A percentile compares a stretch with the other conserved stretches of the same genome.
phyloP scores from a whole-genome alignment of 129 eudicot genomes.

The Silybum marianum region DNA sequence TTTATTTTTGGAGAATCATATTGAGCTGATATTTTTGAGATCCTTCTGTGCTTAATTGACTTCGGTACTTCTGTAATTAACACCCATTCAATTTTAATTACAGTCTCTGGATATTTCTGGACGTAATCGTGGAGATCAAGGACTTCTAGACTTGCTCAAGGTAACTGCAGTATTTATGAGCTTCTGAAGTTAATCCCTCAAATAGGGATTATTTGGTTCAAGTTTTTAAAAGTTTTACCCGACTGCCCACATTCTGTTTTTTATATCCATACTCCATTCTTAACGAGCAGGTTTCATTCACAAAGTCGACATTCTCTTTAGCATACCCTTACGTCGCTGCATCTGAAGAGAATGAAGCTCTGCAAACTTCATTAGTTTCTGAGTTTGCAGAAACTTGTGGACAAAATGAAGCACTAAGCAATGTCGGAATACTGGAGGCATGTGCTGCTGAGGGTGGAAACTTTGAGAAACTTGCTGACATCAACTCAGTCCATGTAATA shows the following conservation, averaged over 20 bases:
- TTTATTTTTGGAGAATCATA: slow-evolving; percentile 14
- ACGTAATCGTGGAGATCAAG: slow-evolving; percentile 47
- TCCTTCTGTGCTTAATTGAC: neutral
- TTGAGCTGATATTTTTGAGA: neutral
- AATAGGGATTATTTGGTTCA: neutral
- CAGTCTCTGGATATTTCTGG: slow-evolving; percentile 70
- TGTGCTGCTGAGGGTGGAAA: slow-evolving; percentile 68
- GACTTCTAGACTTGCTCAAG: slow-evolving; percentile 73
- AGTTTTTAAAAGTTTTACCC: neutral
- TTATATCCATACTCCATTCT: neutral
- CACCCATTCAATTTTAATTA: slow-evolving; percentile 30
- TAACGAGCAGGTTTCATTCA: slow-evolving; percentile 63
- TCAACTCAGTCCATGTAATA: slow-evolving; percentile 63
- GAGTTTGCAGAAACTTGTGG: slow-evolving; percentile 76
- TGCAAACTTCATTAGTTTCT: slow-evolving; percentile 71
- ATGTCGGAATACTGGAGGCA: slow-evolving; percentile 61
- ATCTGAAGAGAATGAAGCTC: slow-evolving; percentile 57
- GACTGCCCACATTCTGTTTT: slow-evolving; percentile 10
- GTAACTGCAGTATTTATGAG: slow-evolving; percentile 36
- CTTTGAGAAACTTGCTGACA: slow-evolving; percentile 59
- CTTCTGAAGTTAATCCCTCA: neutral
- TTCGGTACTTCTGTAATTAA: slow-evolving; percentile 9
- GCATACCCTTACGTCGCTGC: slow-evolving; percentile 83
- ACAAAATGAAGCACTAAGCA: slow-evolving; percentile 42
- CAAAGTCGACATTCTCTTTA: slow-evolving; percentile 70